phyloP scores from a whole-genome alignment of 2,329 filamentous ascomycete genomes.

The Ambrosiella beaveri region DNA sequence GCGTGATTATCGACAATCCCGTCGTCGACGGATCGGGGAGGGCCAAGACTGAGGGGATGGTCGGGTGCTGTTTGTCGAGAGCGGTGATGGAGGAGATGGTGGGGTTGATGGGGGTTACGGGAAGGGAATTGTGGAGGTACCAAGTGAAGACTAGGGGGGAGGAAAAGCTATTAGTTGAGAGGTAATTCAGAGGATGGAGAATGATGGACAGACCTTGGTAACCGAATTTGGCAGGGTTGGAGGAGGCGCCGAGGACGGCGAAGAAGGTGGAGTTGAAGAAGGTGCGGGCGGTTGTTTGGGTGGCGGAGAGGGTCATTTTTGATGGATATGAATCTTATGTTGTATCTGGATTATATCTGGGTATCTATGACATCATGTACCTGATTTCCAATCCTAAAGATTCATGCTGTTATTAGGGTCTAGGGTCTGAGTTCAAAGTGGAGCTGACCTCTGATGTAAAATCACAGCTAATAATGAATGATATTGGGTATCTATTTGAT shows the following conservation, averaged over 20 bases:
- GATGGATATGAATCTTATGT: neutral
- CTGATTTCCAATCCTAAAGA: neutral
- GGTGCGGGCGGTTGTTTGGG: constrained; percentile 52
- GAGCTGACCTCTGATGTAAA: neutral
- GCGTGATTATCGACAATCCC: constrained; percentile 73
- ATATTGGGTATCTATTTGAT: neutral
- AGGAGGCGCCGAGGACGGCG: constrained; percentile 79
- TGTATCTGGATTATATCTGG: neutral
- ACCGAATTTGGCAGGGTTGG: constrained; percentile 70
- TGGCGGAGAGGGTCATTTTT: constrained; percentile 7
- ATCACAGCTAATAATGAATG: neutral
- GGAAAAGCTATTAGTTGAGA: neutral
- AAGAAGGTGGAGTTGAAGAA: constrained; percentile 72
- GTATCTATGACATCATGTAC: neutral
- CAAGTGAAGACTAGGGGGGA: constrained; percentile 57
- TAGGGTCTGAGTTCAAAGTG: neutral
- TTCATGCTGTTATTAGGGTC: neutral
- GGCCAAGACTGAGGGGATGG: constrained; percentile 46
- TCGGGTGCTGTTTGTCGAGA: constrained; percentile 31
- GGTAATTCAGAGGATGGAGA: neutral
- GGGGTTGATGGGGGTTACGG: constrained; percentile 74
- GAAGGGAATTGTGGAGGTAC: constrained; percentile 63
- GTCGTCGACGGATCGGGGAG: constrained; percentile 53
- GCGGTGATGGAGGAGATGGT: constrained; percentile 47
- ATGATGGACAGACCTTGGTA: constrained; percentile 51